These are phyloP conservation scores for Malassezia arunalokei DNA, from an alignment of 1,284 basidiomycete genomes.

Conservation along the genomic window DNA sequence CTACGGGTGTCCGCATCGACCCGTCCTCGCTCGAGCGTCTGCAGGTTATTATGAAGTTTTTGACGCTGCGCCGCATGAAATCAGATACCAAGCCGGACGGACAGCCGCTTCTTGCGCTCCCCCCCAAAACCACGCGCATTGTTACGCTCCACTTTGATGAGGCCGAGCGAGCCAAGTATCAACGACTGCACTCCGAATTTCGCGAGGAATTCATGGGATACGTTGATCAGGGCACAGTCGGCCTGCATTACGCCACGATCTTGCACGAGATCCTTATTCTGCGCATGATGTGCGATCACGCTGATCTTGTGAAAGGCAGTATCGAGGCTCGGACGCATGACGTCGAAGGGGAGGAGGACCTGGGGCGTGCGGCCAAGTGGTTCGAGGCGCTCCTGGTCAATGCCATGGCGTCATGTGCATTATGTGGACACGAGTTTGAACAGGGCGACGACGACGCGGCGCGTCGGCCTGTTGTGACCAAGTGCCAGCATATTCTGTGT, in stretches of 20 bases:
- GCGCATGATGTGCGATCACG: constrained; percentile 94
- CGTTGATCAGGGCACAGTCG: constrained; percentile 67
- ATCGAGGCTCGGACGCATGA: constrained; percentile 32
- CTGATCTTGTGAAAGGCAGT: constrained; percentile 63
- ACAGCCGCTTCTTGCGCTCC: constrained; percentile 64
- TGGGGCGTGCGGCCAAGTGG: constrained; percentile 65
- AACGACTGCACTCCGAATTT: constrained; percentile 72
- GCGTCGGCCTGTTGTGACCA: constrained; percentile 55
- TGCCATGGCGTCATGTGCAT: constrained; percentile 60
- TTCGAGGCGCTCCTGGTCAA: constrained; percentile 71
- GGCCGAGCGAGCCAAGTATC: constrained; percentile 73
- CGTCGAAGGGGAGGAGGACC: neutral
- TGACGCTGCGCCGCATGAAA: constrained; percentile 91
- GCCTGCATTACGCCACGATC: constrained; percentile 96
- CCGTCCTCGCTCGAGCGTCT: constrained; percentile 81
- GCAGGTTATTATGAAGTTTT: constrained; percentile 91
- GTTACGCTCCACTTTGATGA: constrained; percentile 71
- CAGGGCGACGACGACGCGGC: constrained; percentile 47
- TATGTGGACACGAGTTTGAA: constrained; percentile 65
- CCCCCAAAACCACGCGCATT: constrained; percentile 72
- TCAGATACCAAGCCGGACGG: constrained; percentile 72
- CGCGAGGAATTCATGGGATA: constrained; percentile 80
- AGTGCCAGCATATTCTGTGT: constrained; percentile 78
- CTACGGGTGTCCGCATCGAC: constrained; percentile 50
- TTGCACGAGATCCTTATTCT: constrained; percentile 65